Conservation (phyloP, 2,329 filamentous ascomycete species). For the Madurella fahalii region DNA sequence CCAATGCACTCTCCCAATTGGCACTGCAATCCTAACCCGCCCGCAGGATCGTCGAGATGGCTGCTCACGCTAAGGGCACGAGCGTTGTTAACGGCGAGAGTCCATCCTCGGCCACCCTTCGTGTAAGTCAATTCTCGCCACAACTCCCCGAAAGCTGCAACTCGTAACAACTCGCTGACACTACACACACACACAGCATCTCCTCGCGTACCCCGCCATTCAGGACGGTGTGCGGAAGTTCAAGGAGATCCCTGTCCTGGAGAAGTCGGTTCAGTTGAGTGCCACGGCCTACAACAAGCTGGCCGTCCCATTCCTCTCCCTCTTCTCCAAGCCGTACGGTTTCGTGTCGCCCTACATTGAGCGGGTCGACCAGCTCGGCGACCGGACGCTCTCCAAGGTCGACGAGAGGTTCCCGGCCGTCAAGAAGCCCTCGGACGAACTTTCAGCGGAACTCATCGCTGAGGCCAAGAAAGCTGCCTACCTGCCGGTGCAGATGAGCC, state of each 20-base stretch:
- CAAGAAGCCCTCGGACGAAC: conserved; percentile 63
- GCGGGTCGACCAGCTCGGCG: conserved; percentile 73
- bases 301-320: conserved; percentile 73
- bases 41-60: conserved; percentile 1
- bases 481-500: conserved; percentile 45
- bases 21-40: no score
- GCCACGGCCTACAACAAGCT: conserved; percentile 72
- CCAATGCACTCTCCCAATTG: background rate
- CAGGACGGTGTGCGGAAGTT: conserved; percentile 73
- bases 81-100: conserved; percentile 12
- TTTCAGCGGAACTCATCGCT: conserved; percentile 54
- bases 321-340: conserved; percentile 72
- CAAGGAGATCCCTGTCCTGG: conserved; percentile 77
- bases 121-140: conserved; percentile 7
- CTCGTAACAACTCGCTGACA: no score
- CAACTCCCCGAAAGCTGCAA: no score
- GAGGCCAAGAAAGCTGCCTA: conserved; percentile 59
- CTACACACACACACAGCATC: conserved; percentile 54
- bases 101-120: conserved; percentile 11
- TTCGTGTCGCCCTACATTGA: conserved; percentile 81
- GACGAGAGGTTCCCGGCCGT: conserved; percentile 69
- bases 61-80: background rate
- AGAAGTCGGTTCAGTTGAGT: conserved; percentile 74
- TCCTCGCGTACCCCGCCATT: conserved; percentile 79
- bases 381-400: conserved; percentile 64